Evolutionary conservation across 148 eudicot genomes (phyloP).

Genomic region (Cornus controversa): DNA sequence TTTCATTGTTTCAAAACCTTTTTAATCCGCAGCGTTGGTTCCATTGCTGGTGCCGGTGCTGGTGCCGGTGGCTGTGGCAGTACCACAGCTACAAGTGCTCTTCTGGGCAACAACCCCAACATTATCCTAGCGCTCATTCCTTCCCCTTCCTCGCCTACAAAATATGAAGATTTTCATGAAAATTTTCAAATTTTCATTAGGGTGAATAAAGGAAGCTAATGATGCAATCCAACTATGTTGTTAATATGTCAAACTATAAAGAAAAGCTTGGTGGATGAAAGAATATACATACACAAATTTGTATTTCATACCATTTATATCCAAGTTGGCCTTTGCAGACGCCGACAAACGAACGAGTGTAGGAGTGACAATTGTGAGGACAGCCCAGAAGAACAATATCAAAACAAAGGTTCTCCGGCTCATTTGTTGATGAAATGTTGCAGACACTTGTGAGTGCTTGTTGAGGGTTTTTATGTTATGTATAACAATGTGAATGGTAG

Average conservation of each 20-base stretch:
- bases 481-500: slow-evolving; percentile 8
- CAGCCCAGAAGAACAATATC: slow-evolving; percentile 35
- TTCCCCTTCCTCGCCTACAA: slow-evolving; percentile 21
- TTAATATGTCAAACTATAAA: too few species aligned
- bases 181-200: too few species aligned
- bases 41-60: slow-evolving; percentile 20
- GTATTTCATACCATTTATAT: slow-evolving; percentile 15
- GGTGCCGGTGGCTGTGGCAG: slow-evolving; percentile 12
- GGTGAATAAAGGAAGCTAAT: not conserved
- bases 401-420: slow-evolving; percentile 24
- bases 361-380: slow-evolving; percentile 40
- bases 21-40: not conserved
- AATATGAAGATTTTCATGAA: slow-evolving; percentile 4
- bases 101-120: slow-evolving; percentile 28
- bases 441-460: not conserved
- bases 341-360: slow-evolving; percentile 35
- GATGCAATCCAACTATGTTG: too few species aligned
- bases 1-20: not conserved
- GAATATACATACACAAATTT: not conserved
- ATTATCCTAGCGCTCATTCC: slow-evolving; percentile 12
- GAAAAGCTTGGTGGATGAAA: not conserved
- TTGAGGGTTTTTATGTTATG: slow-evolving; percentile 14
- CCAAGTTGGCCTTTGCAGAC: slow-evolving; percentile 17
- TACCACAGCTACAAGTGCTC: slow-evolving; percentile 19
- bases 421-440: slow-evolving; percentile 20